These are phyloP conservation scores for Leonotis leonurus DNA, from an alignment of 257 asterid species.

Conservation along the genomic window DNA sequence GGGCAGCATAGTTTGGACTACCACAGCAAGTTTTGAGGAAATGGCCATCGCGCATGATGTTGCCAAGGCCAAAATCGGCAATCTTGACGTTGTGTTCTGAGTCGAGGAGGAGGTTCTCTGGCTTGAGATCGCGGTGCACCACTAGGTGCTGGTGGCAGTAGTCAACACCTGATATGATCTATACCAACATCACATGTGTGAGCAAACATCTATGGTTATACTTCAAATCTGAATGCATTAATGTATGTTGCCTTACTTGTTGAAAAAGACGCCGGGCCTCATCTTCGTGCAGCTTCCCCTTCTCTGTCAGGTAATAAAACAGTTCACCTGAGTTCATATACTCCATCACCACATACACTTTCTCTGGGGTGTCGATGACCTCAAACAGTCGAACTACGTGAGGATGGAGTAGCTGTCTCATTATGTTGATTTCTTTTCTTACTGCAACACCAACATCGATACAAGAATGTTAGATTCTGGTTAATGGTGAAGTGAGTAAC, in stretches of 20 bases:
- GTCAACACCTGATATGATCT: constrained; percentile 62
- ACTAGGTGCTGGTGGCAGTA: constrained; percentile 50
- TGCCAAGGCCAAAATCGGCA: constrained; percentile 60
- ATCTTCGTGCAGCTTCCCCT: constrained; percentile 45
- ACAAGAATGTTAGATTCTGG: background rate
- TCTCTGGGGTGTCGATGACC: constrained; percentile 52
- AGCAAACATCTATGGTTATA: too few species aligned
- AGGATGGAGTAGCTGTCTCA: constrained; percentile 55
- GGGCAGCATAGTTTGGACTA: constrained; percentile 71
- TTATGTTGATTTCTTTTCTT: constrained; percentile 48
- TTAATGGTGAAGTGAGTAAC: too few species aligned
- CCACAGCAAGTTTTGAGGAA: constrained; percentile 64
- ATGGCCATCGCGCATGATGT: constrained; percentile 53
- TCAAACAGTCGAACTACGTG: constrained; percentile 61
- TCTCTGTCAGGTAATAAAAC: constrained; percentile 41
- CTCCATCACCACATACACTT: constrained; percentile 64
- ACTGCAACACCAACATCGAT: constrained; percentile 32
- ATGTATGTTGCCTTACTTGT: constrained; percentile 9
- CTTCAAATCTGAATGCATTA: too few species aligned
- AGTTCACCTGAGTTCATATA: constrained; percentile 53
- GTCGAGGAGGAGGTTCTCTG: constrained; percentile 60
- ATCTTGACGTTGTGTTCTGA: constrained; percentile 44
- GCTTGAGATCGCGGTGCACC: constrained; percentile 72
- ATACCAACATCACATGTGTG: background rate
- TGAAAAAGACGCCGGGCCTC: constrained; percentile 60